Percentiles rank a stretch among this genome's conserved stretches.
Evolutionary conservation across 352 stramenopile genomes (phyloP).

Genomic region (Pseudoperonospora humuli): DNA sequence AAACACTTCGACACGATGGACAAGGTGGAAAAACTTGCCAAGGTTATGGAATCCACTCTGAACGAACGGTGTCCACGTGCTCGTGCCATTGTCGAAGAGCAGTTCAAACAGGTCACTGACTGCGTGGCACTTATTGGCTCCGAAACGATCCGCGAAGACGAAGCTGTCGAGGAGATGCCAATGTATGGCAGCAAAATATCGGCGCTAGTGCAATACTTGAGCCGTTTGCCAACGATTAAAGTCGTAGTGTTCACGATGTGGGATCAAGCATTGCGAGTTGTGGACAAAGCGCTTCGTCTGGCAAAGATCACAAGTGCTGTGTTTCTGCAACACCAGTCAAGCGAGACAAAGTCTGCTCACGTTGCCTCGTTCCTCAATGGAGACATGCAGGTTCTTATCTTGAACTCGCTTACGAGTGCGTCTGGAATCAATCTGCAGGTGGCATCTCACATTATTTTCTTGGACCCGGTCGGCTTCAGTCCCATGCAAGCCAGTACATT

Average conservation of each 20-base stretch:
- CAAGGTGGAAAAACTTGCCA: constrained; percentile 32
- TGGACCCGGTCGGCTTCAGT: constrained; percentile 67
- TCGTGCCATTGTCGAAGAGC: constrained; percentile 35
- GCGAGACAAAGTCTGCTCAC: constrained; percentile 67
- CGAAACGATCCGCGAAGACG: constrained; percentile 9
- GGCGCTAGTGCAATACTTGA: constrained; percentile 58
- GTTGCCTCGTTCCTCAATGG: constrained; percentile 58
- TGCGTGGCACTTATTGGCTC: constrained; percentile 38
- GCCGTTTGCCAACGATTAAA: constrained; percentile 39
- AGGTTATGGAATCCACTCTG: constrained; percentile 51
- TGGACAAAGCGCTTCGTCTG: constrained; percentile 50
- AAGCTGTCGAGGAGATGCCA: constrained; percentile 21
- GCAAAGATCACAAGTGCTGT: constrained; percentile 54
- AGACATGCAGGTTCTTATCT: constrained; percentile 58
- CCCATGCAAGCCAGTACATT: constrained; percentile 65
- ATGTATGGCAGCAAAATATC: constrained; percentile 73
- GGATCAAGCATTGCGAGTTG: constrained; percentile 48
- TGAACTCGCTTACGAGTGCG: constrained; percentile 75
- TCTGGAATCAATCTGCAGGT: constrained; percentile 82
- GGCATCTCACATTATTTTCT: constrained; percentile 74
- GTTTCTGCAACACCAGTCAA: constrained; percentile 71
- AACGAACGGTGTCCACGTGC: constrained; percentile 51
- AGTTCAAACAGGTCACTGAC: constrained; percentile 41
- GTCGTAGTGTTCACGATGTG: constrained; percentile 85
- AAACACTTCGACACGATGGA: constrained; percentile 41